Evolutionary conservation across 2,329 filamentous ascomycete species (phyloP), one percentile per base, ranked within the genome.

Genomic region (Xenoacremonium recifei): DNA sequence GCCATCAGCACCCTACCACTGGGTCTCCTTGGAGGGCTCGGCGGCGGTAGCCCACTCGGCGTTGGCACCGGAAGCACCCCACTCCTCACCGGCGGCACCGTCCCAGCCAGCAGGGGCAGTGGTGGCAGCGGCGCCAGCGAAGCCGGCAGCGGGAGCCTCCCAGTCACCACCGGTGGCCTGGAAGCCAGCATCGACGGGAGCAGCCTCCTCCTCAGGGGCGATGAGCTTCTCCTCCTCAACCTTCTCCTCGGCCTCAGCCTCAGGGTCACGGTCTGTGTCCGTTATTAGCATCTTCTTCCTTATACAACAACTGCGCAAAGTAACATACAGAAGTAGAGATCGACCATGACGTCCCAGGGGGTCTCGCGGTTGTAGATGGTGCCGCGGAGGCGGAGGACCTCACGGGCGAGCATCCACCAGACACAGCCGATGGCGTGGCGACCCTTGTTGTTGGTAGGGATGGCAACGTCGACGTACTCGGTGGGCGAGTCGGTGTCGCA

Each of bases 371-470:
- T 89, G 70, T 89, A 87, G 69, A 99, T 89, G 68, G 91, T 97
- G 63, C 95, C 93, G 65, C 93, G 90, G 67, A 99, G 90, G 70
- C 95, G 90, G 73, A 99, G 91, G 71, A 99, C 92, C 84, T 99
- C 93, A 82, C 93, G 93, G 72, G 93, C 92, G 62, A 99, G 84
- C 85, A 99, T 86, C 93, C 93, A 99, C 93, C 93, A 99, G 79
- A 99, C 73, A 65, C 93, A 82, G 80, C 93, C 93, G 65, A 99
- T 99, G 71, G 95, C 85, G 79, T 97, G 91, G 71, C 93, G 92
- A 81, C 91, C 92, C 87, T 99, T 99, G 89, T 99, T 99, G 89
- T 99, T 99, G 80, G 93, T 96, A 67, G 93, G 93, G 77, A 99
- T 99, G 75, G 93, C 93, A 74, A 97, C 89, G 70, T 99, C 93